Conservation (phyloP, 176 grass and related monocot species). For the Aegilops longissima region DNA sequence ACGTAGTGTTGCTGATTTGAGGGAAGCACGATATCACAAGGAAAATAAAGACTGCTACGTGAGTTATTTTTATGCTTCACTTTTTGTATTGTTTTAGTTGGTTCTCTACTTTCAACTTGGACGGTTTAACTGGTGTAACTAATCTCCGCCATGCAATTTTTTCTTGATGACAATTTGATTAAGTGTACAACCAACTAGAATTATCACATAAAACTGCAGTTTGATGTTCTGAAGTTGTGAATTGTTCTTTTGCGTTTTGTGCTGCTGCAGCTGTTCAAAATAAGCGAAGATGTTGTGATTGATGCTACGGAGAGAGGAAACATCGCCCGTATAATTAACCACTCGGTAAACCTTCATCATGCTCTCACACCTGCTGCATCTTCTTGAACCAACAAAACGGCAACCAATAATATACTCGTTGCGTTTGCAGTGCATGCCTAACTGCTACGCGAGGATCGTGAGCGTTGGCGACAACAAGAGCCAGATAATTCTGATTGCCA, state of each 20-base stretch:
- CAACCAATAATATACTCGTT: not conserved
- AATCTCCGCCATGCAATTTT: too few species aligned
- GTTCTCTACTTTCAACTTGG: conserved; percentile 15
- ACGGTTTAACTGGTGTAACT: too few species aligned
- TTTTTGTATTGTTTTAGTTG: conserved; percentile 1
- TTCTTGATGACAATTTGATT: too few species aligned
- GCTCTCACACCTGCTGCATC: not conserved
- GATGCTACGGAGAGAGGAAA: conserved; percentile 93
- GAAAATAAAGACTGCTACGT: conserved; percentile 97
- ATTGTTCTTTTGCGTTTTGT: conserved; percentile 8
- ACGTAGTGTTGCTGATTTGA: conserved; percentile 78
- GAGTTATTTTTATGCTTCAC: conserved; percentile 29
- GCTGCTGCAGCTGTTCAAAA: conserved; percentile 75
- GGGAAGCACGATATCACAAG: conserved; percentile 76
- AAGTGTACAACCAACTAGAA: too few species aligned
- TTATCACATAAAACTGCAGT: not conserved
- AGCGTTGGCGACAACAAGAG: conserved; percentile 59
- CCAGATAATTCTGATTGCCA: conserved; percentile 85
- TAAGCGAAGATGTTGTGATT: conserved; percentile 91
- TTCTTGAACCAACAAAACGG: not conserved
- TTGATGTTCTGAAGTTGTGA: not conserved
- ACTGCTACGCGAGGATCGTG: conserved; percentile 95
- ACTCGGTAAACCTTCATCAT: conserved; percentile 54
- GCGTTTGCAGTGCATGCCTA: conserved; percentile 78
- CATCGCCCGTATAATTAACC: conserved; percentile 83